Evolutionary conservation across 495 filamentous ascomycete species (phyloP), one percentile per base, ranked within the genome.

Genomic region (Xylaria nigripes): DNA sequence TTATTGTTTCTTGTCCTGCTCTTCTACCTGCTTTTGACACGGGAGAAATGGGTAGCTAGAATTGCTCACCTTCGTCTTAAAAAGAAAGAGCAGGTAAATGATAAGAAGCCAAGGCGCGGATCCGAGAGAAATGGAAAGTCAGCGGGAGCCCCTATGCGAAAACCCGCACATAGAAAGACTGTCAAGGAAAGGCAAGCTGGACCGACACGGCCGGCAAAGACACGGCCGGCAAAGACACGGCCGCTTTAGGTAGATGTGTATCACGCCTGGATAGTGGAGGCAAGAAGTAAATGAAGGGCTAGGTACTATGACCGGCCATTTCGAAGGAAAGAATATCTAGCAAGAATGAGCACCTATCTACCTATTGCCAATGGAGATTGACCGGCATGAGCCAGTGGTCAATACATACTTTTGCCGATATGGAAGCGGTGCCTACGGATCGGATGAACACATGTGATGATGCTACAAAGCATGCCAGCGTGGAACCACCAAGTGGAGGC

Each of bases 11-110:
- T 55, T 5, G 27, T 50, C 10, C n/a, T 50, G 18, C 22, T 55
- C 27, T 21, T 50, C 27, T 55, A 55, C 27, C 8, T 55, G 22
- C 6, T 43, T 22, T 23, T 55, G 8, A 55, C 24, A n/a, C 53
- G 52, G 21, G 19, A 9, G 9, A 34, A 42, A 7, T 55, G 44
- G 52, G 1, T 42, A 38, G 18, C 13, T 12, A 32, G 36, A 29
- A 13, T 48, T 16, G 15, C n/a, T 13, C 12, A 48, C 18, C 29
- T 30, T 3, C 43, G 32, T 12, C 44, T 54, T 10, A 22, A 53
- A 23, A 46, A 6, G 12, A 9, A 44, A n/a, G 49, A 46, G 30
- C 36, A 24, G 21, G 19, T 45, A 18, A 3, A 53, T 40, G 15
- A 16, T 6, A 19, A 16, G 12, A 23, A 19, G 42, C 32, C 12